Conservation (phyloP, 2,329 filamentous ascomycete species). For the Sclerotinia subarctica region DNA sequence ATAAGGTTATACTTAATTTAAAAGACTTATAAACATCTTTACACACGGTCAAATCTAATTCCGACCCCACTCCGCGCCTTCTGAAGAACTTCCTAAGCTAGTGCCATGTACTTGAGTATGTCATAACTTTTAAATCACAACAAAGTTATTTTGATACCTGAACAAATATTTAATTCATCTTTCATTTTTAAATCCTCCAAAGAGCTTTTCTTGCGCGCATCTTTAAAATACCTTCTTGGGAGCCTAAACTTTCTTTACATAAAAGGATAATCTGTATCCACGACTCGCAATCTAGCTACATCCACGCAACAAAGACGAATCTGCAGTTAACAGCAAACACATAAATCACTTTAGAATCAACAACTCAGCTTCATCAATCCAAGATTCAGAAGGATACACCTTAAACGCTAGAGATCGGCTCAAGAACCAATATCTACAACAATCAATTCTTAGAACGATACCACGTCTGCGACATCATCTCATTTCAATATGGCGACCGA, state of each 20-base stretch:
- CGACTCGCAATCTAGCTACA: not conserved
- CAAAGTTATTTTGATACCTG: not conserved
- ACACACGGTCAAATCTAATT: not conserved
- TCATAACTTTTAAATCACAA: not conserved
- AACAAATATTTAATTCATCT: not conserved
- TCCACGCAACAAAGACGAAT: not conserved
- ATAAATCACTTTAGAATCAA: not conserved
- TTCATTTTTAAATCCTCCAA: not conserved
- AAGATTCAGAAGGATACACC: not conserved
- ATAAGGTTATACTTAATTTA: too few relatives aligned
- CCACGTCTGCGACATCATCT: not conserved
- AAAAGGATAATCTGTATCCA: not conserved
- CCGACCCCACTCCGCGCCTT: constrained; percentile 3
- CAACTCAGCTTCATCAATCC: not conserved
- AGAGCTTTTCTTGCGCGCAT: not conserved
- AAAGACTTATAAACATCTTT: too few relatives aligned
- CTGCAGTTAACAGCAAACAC: not conserved
- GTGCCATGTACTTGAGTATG: not conserved
- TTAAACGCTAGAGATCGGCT: not conserved
- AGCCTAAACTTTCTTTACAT: not conserved
- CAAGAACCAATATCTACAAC: not conserved
- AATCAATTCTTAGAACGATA: not conserved
- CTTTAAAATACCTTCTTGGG: not conserved
- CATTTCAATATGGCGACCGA: constrained; percentile 36
- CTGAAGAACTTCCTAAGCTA: not conserved